Evolutionary conservation across 139 green algal genomes (phyloP).

Genomic region (Chlamydomonas applanata): DNA sequence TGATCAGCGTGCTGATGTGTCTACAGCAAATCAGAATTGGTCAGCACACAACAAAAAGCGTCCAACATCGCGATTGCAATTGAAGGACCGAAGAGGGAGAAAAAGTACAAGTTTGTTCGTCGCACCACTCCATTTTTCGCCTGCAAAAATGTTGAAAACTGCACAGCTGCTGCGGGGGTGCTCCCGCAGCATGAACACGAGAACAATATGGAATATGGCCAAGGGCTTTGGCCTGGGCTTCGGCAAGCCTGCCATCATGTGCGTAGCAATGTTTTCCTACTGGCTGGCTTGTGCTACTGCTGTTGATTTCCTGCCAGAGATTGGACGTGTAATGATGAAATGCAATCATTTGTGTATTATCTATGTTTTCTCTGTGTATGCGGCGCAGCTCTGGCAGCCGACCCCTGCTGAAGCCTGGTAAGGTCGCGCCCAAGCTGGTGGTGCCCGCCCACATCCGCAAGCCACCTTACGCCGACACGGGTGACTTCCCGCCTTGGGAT

Average conservation of each 20-base stretch:
- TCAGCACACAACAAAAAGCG: too few species aligned
- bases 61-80: too few species aligned
- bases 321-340: too few species aligned
- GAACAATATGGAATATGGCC: slow-evolving; percentile 18
- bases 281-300: too few species aligned
- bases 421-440: slow-evolving; percentile 35
- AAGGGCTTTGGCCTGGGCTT: slow-evolving; percentile 32
- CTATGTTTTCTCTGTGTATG: too few species aligned
- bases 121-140: background rate
- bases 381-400: background rate
- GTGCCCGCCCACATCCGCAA: slow-evolving; percentile 71
- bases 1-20: too few species aligned
- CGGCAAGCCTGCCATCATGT: background rate
- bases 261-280: too few species aligned
- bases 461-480: slow-evolving; percentile 75
- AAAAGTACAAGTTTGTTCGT: too few species aligned
- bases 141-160: background rate
- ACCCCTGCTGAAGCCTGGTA: slow-evolving; percentile 25
- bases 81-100: too few species aligned
- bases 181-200: background rate
- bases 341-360: too few species aligned
- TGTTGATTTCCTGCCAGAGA: too few species aligned
- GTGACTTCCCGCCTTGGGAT: slow-evolving; percentile 60
- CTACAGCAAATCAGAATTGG: too few species aligned
- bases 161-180: background rate